Base-by-base conservation (phyloP, 2,329 filamentous ascomycete species). In the Pseudogymnoascus sp. region DNA sequence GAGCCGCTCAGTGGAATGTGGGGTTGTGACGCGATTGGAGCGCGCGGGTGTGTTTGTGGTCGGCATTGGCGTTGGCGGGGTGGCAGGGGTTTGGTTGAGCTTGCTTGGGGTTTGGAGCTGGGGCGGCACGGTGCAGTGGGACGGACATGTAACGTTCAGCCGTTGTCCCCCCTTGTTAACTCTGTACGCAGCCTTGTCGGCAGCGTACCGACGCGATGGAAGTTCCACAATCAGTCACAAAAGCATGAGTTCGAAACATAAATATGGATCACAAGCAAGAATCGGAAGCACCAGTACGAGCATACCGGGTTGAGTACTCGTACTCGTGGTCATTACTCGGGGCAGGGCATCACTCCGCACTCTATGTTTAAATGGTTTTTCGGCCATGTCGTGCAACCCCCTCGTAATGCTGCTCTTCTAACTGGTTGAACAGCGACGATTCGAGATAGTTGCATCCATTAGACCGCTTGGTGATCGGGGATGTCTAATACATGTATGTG, bases 291-390 rank as follows among this genome's bases (percentile, higher is more conserved):
- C 41, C 20, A 25, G 41, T 8, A 50, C 22, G 41, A 50, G 22
- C n/a, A 25, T 30, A 50, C 43, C 12, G 11, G 12, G 35, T n/a
- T 18, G 28, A 47, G 20, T 28, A 28, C 22, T 47, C 22, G 41
- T 47, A 6, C 20, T 14, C 20, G 38, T 22, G 25, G n/a, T 18
- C 8, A 12, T 33, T 33, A 28, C 25, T 54, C 14, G 3, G 1
- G 47, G n/a, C 28, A 33, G 6, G 16, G 9, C 28, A 6, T 7
- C 9, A 54, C 25, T 30, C 28, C 9, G 14, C 9, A 54, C 25
- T 30, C n/a, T 54, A 54, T 54, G 43, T 54, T 54, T 54, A 54
- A n/a, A 54, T 54, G 43, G n/a, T 7, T 54, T 33, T 33, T n/a
- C 5, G 2, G 22, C 8, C 4, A 50, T 18, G 14, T 50, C 25